phyloP scores from a whole-genome alignment of 1,284 basidiomycete genomes.

The Trametes pubescens region DNA sequence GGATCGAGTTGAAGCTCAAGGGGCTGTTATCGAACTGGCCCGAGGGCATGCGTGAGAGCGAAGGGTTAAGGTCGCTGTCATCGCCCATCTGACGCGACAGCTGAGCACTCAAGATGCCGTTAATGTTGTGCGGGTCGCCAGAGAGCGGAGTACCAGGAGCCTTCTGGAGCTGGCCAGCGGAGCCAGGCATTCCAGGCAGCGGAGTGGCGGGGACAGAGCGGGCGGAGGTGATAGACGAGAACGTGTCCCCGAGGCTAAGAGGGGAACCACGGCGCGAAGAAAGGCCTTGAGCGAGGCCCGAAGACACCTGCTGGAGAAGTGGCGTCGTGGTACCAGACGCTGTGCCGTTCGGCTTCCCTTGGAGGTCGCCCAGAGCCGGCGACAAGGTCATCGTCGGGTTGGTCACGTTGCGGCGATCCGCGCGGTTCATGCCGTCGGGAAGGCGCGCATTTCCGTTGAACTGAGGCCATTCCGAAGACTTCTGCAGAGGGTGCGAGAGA shows the following conservation, averaged over 20 bases:
- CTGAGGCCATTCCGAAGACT: constrained; percentile 93
- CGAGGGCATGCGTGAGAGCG: constrained; percentile 71
- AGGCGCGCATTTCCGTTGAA: constrained; percentile 72
- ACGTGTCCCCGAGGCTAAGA: constrained; percentile 63
- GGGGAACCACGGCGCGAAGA: constrained; percentile 78
- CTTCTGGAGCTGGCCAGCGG: constrained; percentile 62
- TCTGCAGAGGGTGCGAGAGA: constrained; percentile 71
- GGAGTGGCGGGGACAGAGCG: constrained; percentile 83
- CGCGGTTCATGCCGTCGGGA: constrained; percentile 62
- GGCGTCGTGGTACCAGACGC: constrained; percentile 70
- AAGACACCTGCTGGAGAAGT: constrained; percentile 67
- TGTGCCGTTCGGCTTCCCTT: constrained; percentile 52
- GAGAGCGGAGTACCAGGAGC: constrained; percentile 57
- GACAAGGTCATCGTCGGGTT: constrained; percentile 75
- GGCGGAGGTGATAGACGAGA: constrained; percentile 60
- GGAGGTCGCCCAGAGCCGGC: constrained; percentile 58
- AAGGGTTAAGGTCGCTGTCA: constrained; percentile 68
- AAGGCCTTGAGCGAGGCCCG: constrained; percentile 54
- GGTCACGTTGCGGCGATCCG: constrained; percentile 72
- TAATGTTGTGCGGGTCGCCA: constrained; percentile 60
- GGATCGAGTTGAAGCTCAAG: constrained; percentile 61
- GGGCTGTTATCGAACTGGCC: constrained; percentile 63
- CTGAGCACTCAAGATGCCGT: constrained; percentile 66
- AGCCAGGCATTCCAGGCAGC: constrained; percentile 59
- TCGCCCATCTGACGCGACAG: constrained; percentile 56